A percentile compares a stretch with the other conserved stretches of the same genome.
phyloP scores from a whole-genome alignment of 78 protist species.

The Emiliania huxleyi region DNA sequence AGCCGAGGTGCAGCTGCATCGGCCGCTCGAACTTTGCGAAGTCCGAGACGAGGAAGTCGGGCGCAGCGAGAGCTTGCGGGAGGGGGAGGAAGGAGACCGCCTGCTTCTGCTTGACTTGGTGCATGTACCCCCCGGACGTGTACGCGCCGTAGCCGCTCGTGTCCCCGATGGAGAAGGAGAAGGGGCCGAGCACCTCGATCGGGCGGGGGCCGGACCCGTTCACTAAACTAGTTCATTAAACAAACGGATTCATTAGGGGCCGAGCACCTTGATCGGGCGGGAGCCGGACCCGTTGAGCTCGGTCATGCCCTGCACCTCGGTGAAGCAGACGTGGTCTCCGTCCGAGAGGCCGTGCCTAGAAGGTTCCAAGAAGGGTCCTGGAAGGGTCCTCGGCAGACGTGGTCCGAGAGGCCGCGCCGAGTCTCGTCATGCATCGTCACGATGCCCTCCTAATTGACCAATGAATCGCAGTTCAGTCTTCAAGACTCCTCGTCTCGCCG shows the following conservation, averaged over 20 bases:
- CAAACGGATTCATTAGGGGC: too few relatives aligned
- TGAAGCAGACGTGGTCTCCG: constrained; percentile 85
- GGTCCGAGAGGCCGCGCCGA: constrained; percentile 68
- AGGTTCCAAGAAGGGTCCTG: too few relatives aligned
- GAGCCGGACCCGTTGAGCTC: constrained; percentile 72
- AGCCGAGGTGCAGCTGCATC: constrained; percentile 64
- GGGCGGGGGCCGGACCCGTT: constrained; percentile 27
- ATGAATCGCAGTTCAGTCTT: too few relatives aligned
- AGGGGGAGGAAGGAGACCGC: constrained; percentile 57
- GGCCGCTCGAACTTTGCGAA: constrained; percentile 78
- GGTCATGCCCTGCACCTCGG: constrained; percentile 86
- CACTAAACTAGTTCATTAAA: too few relatives aligned
- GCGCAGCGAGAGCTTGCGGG: constrained; percentile 46
- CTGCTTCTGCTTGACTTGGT: constrained; percentile 85
- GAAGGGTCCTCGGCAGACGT: constrained; percentile 78
- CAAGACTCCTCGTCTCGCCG: constrained; percentile 4
- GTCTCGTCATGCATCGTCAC: too few relatives aligned
- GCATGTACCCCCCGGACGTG: constrained; percentile 79
- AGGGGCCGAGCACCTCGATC: constrained; percentile 57
- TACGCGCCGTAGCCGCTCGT: constrained; percentile 58
- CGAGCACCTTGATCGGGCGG: constrained; percentile 41
- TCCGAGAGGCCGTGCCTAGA: constrained; percentile 82
- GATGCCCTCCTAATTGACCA: too few relatives aligned
- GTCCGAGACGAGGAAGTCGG: constrained; percentile 70
- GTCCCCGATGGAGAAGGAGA: constrained; percentile 78